A percentile compares a stretch with the other conserved stretches of the same genome.
These are phyloP conservation scores for Akanthomyces dipterigenus DNA, from an alignment of 2,329 filamentous ascomycete genomes.

Conservation along the genomic window DNA sequence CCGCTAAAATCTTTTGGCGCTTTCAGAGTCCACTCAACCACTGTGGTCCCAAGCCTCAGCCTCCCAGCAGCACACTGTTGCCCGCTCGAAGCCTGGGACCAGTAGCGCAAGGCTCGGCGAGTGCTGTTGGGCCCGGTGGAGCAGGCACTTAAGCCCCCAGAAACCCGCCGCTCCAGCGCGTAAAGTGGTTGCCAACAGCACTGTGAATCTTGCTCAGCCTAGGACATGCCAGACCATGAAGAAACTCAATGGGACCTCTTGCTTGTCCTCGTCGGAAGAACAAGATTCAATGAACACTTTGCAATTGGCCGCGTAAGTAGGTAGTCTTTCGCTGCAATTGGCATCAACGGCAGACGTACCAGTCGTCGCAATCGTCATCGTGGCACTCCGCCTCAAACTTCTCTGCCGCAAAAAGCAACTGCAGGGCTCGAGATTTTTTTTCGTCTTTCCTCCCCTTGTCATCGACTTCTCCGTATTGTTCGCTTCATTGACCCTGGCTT, in stretches of 20 bases:
- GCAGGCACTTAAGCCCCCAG: constrained; percentile 7
- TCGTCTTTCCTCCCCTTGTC: not conserved
- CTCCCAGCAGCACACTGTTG: too few relatives aligned
- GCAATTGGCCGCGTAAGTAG: not conserved
- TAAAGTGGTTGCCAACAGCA: constrained; percentile 11
- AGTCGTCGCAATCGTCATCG: not conserved
- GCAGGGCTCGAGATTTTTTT: not conserved
- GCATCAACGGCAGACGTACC: not conserved
- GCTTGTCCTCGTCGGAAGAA: not conserved
- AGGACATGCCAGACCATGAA: not conserved
- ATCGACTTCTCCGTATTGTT: not conserved
- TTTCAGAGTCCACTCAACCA: not conserved
- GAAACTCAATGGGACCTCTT: not conserved
- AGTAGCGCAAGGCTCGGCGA: not conserved
- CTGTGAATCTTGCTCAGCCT: not conserved
- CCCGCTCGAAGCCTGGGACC: too few relatives aligned
- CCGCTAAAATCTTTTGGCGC: not conserved
- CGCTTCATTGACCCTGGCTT: not conserved
- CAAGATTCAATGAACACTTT: not conserved
- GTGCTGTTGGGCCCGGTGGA: not conserved
- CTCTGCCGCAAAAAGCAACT: not conserved
- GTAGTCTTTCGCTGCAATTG: not conserved
- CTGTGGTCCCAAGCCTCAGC: not conserved
- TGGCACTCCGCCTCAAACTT: not conserved
- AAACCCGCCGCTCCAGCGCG: constrained; percentile 7